Evolutionary conservation across 345 rosid genomes (phyloP).

Genomic region (Garcia nutans): DNA sequence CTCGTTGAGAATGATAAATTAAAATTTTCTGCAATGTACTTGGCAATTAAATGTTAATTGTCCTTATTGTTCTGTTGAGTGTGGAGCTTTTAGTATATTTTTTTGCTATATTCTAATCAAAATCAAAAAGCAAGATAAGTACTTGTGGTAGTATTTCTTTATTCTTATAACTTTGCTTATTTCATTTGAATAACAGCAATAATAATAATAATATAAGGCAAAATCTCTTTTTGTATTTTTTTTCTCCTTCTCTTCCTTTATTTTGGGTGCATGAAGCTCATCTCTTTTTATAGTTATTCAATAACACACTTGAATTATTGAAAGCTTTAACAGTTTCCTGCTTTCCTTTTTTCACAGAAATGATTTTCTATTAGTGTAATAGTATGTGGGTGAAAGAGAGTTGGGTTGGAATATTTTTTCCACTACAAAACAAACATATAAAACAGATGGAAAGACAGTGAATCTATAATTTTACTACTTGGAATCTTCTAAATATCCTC

Average conservation of each 20-base stretch:
- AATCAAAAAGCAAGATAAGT: background rate
- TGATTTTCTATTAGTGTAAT: background rate
- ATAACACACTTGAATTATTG: background rate
- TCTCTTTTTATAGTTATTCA: background rate
- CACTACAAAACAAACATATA: constrained; percentile 25
- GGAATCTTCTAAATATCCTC: constrained; percentile 25
- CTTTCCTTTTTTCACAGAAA: background rate
- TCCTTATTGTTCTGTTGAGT: background rate
- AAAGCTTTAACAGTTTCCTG: background rate
- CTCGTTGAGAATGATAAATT: too few relatives aligned
- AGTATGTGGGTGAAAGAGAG: background rate
- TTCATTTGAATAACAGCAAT: background rate
- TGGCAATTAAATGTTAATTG: background rate
- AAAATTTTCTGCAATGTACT: background rate
- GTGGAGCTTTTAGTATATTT: background rate
- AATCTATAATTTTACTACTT: background rate
- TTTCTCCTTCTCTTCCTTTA: background rate
- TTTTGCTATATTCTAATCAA: background rate
- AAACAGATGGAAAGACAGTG: constrained; percentile 12
- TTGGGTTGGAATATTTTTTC: constrained; percentile 23
- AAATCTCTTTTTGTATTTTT: background rate
- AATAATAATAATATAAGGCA: too few relatives aligned
- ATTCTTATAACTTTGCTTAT: background rate
- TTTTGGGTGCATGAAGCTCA: background rate
- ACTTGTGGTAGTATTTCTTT: background rate